Evolutionary conservation across 768 basidiomycete genomes (phyloP), one percentile per base, ranked within the genome.

Genomic region (Tylopilus vinaceipallidus): DNA sequence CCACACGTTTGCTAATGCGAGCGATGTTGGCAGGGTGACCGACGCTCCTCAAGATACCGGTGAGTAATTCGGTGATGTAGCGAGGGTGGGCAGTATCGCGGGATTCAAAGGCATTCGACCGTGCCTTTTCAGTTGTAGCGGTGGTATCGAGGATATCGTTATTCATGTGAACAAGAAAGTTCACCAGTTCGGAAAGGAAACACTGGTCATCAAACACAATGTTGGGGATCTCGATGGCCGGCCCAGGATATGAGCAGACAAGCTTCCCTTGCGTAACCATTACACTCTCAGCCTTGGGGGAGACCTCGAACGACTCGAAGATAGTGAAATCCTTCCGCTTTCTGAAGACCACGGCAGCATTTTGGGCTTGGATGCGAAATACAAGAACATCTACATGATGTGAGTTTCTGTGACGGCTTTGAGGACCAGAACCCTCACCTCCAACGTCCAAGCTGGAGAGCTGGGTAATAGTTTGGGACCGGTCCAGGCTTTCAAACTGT

Each of bases 251-350:
- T n/a, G 39, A 41, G 16, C 24, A 41, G 24, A 26, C 16, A n/a
- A 41, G 39, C n/a, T 41, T 41, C 11, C 39, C 39, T 41, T 41
- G 24, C n/a, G 39, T 27, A 10, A 16, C 26, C 24, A 41, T 41
- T 24, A 26, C 39, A 17, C 47, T 54, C 13, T 53, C 53, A 7
- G 63, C 53, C 17, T 54, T 52, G 0, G 75, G 70, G 4, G 73
- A 73, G 5, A 71, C 65, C 52, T 79, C 73, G 46, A 80, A 80
- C 10, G 60, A 59, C 54, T 80, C 79, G 24, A 41, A 41, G 17
- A 41, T n/a, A 0, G 39, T 41, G 39, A 41, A 23, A 17, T 41
- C 24, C 17, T 41, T 0, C 3, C 26, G 39, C 16, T 41, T 41
- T n/a, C 39, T 41, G 16, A 41, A 26, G 16, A 41, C 10, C 16